Percentiles rank a stretch among this genome's conserved stretches.
Evolutionary conservation across 2,329 filamentous ascomycete genomes (phyloP).

Genomic region (Fonsecaea pedrosoi): DNA sequence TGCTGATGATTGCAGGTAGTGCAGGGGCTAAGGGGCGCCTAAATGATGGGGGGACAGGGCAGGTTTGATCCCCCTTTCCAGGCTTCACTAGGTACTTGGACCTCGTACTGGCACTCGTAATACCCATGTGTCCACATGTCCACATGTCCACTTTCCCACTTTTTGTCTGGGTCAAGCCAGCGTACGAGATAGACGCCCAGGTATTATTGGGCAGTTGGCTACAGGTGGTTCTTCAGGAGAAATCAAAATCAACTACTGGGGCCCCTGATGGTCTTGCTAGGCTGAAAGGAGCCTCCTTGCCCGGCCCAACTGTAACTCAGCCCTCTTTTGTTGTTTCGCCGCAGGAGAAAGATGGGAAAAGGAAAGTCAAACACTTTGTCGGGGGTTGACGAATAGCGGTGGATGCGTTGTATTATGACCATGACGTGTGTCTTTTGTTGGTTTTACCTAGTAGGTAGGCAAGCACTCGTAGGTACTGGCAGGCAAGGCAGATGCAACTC

Average conservation of each 20-base stretch:
- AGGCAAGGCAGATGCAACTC: no score
- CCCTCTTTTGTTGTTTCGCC: neutral
- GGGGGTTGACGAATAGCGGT: no score
- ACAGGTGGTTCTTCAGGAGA: constrained; percentile 1
- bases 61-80: neutral
- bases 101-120: no score
- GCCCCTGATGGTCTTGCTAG: neutral
- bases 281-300: neutral
- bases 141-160: neutral
- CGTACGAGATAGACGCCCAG: neutral
- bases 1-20: neutral
- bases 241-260: neutral
- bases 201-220: neutral
- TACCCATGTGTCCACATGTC: neutral
- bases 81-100: neutral
- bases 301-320: neutral
- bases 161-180: neutral
- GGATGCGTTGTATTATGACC: no score
- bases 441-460: no score
- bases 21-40: neutral
- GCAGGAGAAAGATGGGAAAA: neutral
- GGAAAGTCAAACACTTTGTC: no score
- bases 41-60: neutral
- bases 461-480: no score
- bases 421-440: no score